Evolutionary conservation across 306 rosid genomes (phyloP), one percentile per base, ranked within the genome.

Genomic region (Prunus mongolica): DNA sequence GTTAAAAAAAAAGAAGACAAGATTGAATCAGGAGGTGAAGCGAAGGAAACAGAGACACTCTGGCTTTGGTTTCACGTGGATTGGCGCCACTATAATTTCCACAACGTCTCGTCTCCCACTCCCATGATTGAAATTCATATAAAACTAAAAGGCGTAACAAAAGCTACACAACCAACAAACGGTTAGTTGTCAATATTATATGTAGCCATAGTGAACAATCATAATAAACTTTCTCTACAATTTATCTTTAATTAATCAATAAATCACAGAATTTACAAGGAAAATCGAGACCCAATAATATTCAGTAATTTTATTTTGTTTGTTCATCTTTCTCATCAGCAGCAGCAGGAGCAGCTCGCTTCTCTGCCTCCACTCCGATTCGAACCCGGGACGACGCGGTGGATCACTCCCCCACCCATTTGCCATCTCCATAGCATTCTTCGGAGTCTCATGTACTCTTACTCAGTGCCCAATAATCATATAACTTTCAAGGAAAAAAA

Each of bases 371-470:
- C 77, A 55, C 78, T 82, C 90, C 78, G 86, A 80, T 82, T 73
- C 77, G 84, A 86, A 85, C 90, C 88, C 88, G 89, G 96, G 93
- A 93, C 92, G 97, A 91, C 98, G 71, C 82, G 75, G 86, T 85
- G 91, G 80, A n/a, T 27, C 20, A 47, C 67, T 72, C 55, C 58
- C 71, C 84, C 86, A 82, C 87, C 85, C 68, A 22, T 75, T 24
- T 84, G 97, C 97, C 98, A 84, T 91, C 97, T 85, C 96, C 93
- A n/a, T 68, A 49, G 76, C 88, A 47, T 80, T 88, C 91, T 72
- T 69, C 88, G 88, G 81, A 75, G 84, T 62, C 73, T 56, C 72
- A 44, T 45, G 2, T 8, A 41, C 2, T 34, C 58, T 44, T 22
- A 28, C 28, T 71, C 77, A 46, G 24, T 18, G 7, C 51, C 73